A percentile compares a stretch with the other conserved stretches of the same genome.
Evolutionary conservation across 2,329 filamentous ascomycete species (phyloP).

Genomic region (Didymellaceae sp.): DNA sequence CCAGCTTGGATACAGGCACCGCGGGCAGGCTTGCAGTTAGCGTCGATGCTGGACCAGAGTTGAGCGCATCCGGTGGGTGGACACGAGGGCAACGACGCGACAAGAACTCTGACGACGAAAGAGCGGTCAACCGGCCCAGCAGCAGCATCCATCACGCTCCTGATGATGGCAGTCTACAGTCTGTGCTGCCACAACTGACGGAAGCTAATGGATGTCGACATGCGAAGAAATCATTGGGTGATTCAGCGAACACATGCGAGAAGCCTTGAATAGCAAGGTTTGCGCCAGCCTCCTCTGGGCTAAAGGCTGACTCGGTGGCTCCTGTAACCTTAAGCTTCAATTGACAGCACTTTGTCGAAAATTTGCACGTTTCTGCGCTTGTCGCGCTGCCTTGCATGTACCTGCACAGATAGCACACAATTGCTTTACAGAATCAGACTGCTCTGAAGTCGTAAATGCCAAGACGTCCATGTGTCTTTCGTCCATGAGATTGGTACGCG

Average conservation of each 20-base stretch:
- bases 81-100: conserved; percentile 8
- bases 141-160: conserved; percentile 4
- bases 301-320: conserved; percentile 9
- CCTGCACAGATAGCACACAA: too few relatives aligned
- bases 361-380: neutral
- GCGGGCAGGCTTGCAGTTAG: conserved; percentile 10
- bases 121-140: conserved; percentile 15
- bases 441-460: conserved; percentile 6
- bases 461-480: conserved; percentile 9
- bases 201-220: conserved; percentile 16
- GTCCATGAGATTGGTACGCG: conserved; percentile 15
- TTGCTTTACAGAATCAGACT: too few relatives aligned
- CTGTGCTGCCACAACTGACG: conserved; percentile 12
- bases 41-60: conserved; percentile 7
- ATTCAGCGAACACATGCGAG: conserved; percentile 12
- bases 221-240: conserved; percentile 12
- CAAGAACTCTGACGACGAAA: conserved; percentile 1
- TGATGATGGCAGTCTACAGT: conserved; percentile 2
- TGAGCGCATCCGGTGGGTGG: conserved; percentile 5
- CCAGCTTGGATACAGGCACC: neutral
- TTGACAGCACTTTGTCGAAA: conserved; percentile 8
- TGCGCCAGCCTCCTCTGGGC: conserved; percentile 14
- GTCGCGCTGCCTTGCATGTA: neutral
- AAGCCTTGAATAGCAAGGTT: conserved; percentile 4
- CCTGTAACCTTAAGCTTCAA: conserved; percentile 15